Evolutionary conservation across 2,329 filamentous ascomycete genomes (phyloP), one percentile per base, ranked within the genome.

Genomic region (Penicillium sp.): DNA sequence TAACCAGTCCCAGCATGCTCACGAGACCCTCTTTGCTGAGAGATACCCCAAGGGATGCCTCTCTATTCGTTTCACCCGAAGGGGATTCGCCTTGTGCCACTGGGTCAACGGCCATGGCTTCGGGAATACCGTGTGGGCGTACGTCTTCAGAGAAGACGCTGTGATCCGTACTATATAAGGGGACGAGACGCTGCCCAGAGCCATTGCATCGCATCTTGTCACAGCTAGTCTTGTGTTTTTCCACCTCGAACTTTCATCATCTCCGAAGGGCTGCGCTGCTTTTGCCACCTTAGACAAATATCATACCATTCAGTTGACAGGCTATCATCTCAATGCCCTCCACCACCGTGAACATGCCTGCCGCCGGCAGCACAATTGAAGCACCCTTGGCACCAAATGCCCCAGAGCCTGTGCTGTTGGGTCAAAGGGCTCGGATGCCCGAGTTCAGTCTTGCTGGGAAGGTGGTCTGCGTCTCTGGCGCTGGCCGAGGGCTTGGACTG

Each of bases 401-500:
- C 28, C 49, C 61, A 29, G 59, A 65, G 49, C 60, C 60, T 32
- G 55, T 62, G 27, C 48, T 62, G 12, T 46, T 70, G 48, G 67
- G 67, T 43, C 63, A 61, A 43, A 63, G 62, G 53, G 53, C 59
- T 43, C 57, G 69, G 44, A 70, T 90, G 43, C 83, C 85, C 39
- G 88, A 93, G 63, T 93, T 93, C 73, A 84, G 78, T 60, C 77
- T 94, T 54, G 76, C 79, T 54, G 80, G 81, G 69, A 89, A 83
- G 67, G 77, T 86, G 1, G 79, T 88, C 40, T 66, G 86, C 28
- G 82, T 90, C 3, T 86, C 85, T 1, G 86, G 86, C 13, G 86
- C 80, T 46, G 86, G 80, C 2, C 77, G 82, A 50, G 87, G 87
- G 0, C 75, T 90, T 8, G 86, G 86, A n/a, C 69, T 91, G 18